Base-by-base conservation (phyloP, 352 stramenopile genomes). In the Globisporangium megalacanthum region DNA sequence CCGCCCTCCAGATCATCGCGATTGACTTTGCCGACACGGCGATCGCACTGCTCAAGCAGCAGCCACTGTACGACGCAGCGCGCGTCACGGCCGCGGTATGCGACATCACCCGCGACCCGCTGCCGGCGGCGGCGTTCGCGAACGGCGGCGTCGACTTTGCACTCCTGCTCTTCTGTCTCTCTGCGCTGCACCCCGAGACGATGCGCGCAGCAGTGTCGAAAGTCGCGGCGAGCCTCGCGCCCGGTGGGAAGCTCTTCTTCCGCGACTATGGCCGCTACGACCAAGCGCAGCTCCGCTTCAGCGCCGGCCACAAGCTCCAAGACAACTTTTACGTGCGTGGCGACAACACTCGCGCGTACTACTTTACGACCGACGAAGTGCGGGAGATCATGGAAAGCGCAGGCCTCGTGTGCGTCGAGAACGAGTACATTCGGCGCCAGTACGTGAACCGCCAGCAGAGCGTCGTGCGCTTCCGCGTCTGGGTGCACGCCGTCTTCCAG, bases 191-290 rank as follows among this genome's bases (percentile, higher is more conserved):
- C 42, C 93, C 89, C 0, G 70, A 92, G 42, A 89, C 92, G 62
- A 95, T 98, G 79, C 64, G 76, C 35, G 63, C 58, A 15, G 93
- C 94, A 0, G 88, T 96, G 37, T 74, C 77, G 39, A 96, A 98
- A 71, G 79, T 97, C 14, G 91, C 75, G 19, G 76, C 79, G n/a
- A 68, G 77, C 1, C 79, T 92, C 39, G 81, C 84, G 48, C 82
- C 84, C 9, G 84, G 83, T 33, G 84, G 82, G 46, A 92, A 90
- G 54, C 68, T 94, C 14, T 92, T 99, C 52, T 92, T 99, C 72
- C 82, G 94, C 42, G 96, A 99, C 76, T 99, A 98, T 68, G 96
- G 94, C 1, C 78, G 94, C 42, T 98, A 95, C 56, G 95, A 99
- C 70, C 91, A 98, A 65, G 94, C 93, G 7, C 95, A 98, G 77